Base-by-base conservation (phyloP, 2,329 filamentous ascomycete species). In the Alternaria tenuissima region DNA sequence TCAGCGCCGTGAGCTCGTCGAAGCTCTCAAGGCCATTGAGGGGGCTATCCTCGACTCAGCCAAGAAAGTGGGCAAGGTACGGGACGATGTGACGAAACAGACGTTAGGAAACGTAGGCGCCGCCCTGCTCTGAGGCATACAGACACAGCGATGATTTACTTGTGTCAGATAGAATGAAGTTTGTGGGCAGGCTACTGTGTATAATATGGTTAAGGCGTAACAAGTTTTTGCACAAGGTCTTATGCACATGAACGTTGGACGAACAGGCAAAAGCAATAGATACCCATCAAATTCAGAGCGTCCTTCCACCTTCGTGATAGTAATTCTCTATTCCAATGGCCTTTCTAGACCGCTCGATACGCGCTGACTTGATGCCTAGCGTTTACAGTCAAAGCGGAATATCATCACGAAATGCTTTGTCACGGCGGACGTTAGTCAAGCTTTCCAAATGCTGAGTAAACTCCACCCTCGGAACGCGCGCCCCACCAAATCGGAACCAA, bases 41-140 rank as follows among this genome's bases (percentile, higher is more conserved):
- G 76, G 76, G n/a, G 82, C 81, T 8, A 83, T 85, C 60, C 52
- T 84, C 42, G 76, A 78, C n/a, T 81, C 81, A 7, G 83, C 82
- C 18, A 79, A 78, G 63, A 77, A 78, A 63, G 81, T 85, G 16
- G 82, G 82, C 44, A 75, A 78, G 59, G 81, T 80, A 54, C 76
- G 82, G 66, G 83, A 84, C 60, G 78, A 80, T 36, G 81, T 84
- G 26, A 80, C 80, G 52, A 79, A 81, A 70, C 71, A 82, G 55
- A 79, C 75, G 7, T 36, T 79, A n/a, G 76, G 76, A 22, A 68
- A 59, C 52, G 74, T 74, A n/a, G 76, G 76, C 11, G 65, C 63
- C 26, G 61, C 69, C n/a, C 42, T 75, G 43, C 62, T 76, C 5
- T 76, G 57, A 75, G 26, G 14, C 18, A 32, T 6, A 38, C 20